These are phyloP conservation scores for Plantago coronopus DNA, from an alignment of 305 asterid genomes.

Conservation along the genomic window DNA sequence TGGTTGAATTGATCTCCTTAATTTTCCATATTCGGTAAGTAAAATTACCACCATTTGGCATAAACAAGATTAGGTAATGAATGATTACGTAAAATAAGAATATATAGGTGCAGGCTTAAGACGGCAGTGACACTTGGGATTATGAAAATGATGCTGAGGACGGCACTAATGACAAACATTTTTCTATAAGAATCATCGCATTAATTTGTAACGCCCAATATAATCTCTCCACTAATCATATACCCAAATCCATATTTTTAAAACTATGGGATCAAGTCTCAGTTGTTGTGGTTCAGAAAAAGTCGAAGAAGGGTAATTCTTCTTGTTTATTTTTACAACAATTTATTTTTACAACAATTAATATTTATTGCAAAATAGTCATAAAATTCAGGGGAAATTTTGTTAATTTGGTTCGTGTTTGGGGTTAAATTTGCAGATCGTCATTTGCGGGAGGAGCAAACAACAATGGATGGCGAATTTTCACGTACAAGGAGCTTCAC, in stretches of 20 bases:
- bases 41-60: too few species aligned
- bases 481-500: constrained; percentile 72
- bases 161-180: constrained; percentile 44
- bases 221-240: constrained; percentile 7
- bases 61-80: too few species aligned
- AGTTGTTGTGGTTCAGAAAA: constrained; percentile 65
- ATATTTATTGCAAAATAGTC: too few species aligned
- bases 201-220: constrained; percentile 12
- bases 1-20: too few species aligned
- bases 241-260: constrained; percentile 1
- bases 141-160: constrained; percentile 34
- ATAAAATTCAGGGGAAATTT: neutral
- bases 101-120: neutral
- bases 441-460: constrained; percentile 33
- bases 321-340: too few species aligned
- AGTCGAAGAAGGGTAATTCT: constrained; percentile 55
- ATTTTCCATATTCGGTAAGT: too few species aligned
- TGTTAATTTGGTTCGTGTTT: neutral
- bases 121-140: constrained; percentile 1
- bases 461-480: constrained; percentile 53
- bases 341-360: too few species aligned
- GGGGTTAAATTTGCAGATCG: constrained; percentile 26
- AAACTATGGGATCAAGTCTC: constrained; percentile 51
- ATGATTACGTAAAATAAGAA: neutral
- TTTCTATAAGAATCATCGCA: constrained; percentile 10